Percentiles rank a stretch among this genome's conserved stretches.
These are phyloP conservation scores for Inonotus hispidus DNA, from an alignment of 1,284 basidiomycete species.

Conservation along the genomic window DNA sequence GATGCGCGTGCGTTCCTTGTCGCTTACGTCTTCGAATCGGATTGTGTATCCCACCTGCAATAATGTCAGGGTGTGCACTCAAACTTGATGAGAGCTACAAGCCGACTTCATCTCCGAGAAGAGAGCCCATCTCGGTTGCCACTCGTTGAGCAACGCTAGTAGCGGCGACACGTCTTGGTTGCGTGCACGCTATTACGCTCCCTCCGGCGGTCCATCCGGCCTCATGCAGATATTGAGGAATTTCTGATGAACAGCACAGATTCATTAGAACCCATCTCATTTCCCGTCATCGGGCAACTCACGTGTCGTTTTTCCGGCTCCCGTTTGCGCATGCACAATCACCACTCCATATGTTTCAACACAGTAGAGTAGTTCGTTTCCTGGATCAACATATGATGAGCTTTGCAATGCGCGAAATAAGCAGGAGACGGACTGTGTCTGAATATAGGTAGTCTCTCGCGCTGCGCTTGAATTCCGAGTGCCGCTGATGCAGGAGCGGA, in stretches of 20 bases:
- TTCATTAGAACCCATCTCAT: neutral
- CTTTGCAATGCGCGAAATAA: neutral
- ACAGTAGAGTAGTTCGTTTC: conserved; percentile 74
- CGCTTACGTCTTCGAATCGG: conserved; percentile 91
- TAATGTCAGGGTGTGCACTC: neutral
- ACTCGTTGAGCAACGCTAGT: conserved; percentile 91
- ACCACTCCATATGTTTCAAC: conserved; percentile 80
- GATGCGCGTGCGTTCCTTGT: conserved; percentile 79
- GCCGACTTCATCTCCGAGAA: conserved; percentile 85
- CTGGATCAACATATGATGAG: conserved; percentile 32
- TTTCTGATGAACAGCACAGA: conserved; percentile 45
- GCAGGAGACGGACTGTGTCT: conserved; percentile 59
- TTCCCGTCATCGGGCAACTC: neutral
- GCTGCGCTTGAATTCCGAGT: conserved; percentile 65
- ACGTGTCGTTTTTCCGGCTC: conserved; percentile 98
- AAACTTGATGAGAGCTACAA: conserved; percentile 1
- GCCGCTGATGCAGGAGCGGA: conserved; percentile 54
- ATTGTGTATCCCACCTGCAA: conserved; percentile 92
- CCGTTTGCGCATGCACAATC: conserved; percentile 93
- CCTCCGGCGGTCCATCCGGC: conserved; percentile 82
- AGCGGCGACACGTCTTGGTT: conserved; percentile 92
- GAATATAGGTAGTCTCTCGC: conserved; percentile 81
- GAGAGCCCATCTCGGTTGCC: conserved; percentile 81
- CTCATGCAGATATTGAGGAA: conserved; percentile 92
- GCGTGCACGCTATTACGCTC: conserved; percentile 84